Base-by-base conservation (phyloP, 140 eudicot genomes). In the Bidens hawaiensis region DNA sequence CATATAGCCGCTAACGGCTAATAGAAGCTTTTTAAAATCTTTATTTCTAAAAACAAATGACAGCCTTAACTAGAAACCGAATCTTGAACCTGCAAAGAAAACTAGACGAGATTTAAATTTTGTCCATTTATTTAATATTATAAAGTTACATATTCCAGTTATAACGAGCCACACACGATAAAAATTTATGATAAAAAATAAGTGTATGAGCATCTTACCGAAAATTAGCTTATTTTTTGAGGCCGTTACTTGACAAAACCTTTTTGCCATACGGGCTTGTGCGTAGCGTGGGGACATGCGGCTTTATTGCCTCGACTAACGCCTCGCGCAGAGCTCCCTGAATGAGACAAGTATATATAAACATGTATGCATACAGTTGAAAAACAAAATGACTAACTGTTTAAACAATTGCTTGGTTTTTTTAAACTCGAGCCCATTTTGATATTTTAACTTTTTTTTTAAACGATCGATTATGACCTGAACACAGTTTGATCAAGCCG, bases 221-320 rank as follows among this genome's bases (percentile, higher is more conserved):
- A n/a, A 65, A 40, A 13, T 24, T 46, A 56, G 53, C 69, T 80
- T 68, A 80, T 80, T 80, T 76, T 53, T 80, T 80, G 19, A 80
- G 79, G 33, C 82, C 68, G 50, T 80, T 80, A 48, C 80, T 76
- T 24, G 82, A 81, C 62, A 81, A 68, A 61, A 81, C 83, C 75
- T 81, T 81, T 72, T 81, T 81, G 38, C 87, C 87, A 6, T 81
- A 78, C 2, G 83, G 83, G 70, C 83, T 81, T 61, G 81, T 77
- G 42, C 83, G 83, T 21, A 81, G 72, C n/a, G 72, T 69, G 21
- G 77, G 81, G 60, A 81, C 83, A 71, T 81, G 79, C 26, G 80
- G 78, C 67, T 80, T 73, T 64, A 81, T 81, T 34, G 87, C 87
- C 69, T 81, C 83, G 47, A 81, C 70, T 53, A 81, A 62, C 33